Base-by-base conservation (phyloP, 2,329 filamentous ascomycete species). In the Ophiostoma montium region DNA sequence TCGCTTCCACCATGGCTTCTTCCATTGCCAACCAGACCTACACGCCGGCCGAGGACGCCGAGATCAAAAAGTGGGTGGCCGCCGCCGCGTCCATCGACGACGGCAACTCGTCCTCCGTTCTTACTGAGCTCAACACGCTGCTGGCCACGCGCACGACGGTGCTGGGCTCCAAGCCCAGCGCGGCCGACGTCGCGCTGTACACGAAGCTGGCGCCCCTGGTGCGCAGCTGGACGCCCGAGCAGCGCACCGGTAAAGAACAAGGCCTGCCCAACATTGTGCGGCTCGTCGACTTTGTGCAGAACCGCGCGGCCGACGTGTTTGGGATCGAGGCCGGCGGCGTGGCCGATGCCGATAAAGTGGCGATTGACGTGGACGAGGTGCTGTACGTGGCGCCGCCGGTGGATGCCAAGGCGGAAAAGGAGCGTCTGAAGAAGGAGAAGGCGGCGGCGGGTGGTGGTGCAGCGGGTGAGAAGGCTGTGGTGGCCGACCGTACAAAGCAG, bases 361-460 rank as follows among this genome's bases (percentile, higher is more conserved):
- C 70, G 57, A 76, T 96, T 57, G 81, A 95, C 64, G 70, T 78
- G 46, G 80, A 88, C 59, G 83, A 89, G 58, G 77, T 96, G 52
- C 75, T 86, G 55, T 89, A 88, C 64, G 82, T 89, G 59, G 90
- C 92, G 70, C 90, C 90, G 58, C 85, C 85, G 18, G 79, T 90
- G 54, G 88, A 95, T 57, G 80, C 84, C 59, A 94, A 94, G 74
- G 88, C 88, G 50, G 90, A 95, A 74, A 95, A 95, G 73, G 89
- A 95, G 75, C 80, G 84, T 44, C 78, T 90, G 67, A 95, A 95
- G 82, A 94, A 94, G 73, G 88, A 94, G 70, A 95, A 95, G 74
- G 85, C 83, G 30, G 80, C 78, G n/a, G 75, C 78, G 13, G 63
- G 61, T 10, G 67, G 52, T 12, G 15, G 67, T 65, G 68, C 67